Percentiles rank a stretch among this genome's conserved stretches.
These are phyloP conservation scores for Neostapfia colusana DNA, from an alignment of 176 grass and related monocot species.

Conservation along the genomic window DNA sequence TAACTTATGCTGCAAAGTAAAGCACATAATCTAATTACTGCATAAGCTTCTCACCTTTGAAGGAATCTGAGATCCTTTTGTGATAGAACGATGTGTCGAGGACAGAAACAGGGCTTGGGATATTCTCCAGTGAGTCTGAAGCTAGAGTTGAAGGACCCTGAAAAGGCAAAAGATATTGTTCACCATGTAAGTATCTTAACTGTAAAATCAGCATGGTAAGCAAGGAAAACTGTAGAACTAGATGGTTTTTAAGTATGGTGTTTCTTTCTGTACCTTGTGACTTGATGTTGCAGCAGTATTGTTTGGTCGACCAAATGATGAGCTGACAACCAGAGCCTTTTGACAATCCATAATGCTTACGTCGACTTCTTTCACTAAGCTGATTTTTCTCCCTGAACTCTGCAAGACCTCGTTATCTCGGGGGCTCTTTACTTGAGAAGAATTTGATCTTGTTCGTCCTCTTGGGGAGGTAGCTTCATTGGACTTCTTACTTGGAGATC, in stretches of 20 bases:
- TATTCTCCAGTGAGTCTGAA: constrained; percentile 47
- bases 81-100: constrained; percentile 79
- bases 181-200: not conserved
- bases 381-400: constrained; percentile 38
- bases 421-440: constrained; percentile 47
- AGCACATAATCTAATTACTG: constrained; percentile 17
- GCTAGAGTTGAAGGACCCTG: constrained; percentile 42
- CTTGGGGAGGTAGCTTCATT: constrained; percentile 66
- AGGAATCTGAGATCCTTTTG: constrained; percentile 62
- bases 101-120: constrained; percentile 74
- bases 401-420: constrained; percentile 45
- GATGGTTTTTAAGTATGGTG: not conserved
- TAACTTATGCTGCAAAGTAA: constrained; percentile 20
- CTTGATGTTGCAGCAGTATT: constrained; percentile 19
- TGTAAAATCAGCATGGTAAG: constrained; percentile 4
- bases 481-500: constrained; percentile 45
- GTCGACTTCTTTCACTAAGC: constrained; percentile 42
- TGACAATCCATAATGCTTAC: constrained; percentile 38
- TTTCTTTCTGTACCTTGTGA: constrained; percentile 56
- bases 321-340: constrained; percentile 23
- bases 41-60: constrained; percentile 68
- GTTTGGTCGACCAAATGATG: constrained; percentile 44
- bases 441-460: constrained; percentile 56
- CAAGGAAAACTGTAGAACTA: not conserved
- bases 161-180: constrained; percentile 21